Percentiles rank a stretch among this genome's conserved stretches.
phyloP scores from a whole-genome alignment of 352 stramenopile species.

The Globisporangium middletonii region DNA sequence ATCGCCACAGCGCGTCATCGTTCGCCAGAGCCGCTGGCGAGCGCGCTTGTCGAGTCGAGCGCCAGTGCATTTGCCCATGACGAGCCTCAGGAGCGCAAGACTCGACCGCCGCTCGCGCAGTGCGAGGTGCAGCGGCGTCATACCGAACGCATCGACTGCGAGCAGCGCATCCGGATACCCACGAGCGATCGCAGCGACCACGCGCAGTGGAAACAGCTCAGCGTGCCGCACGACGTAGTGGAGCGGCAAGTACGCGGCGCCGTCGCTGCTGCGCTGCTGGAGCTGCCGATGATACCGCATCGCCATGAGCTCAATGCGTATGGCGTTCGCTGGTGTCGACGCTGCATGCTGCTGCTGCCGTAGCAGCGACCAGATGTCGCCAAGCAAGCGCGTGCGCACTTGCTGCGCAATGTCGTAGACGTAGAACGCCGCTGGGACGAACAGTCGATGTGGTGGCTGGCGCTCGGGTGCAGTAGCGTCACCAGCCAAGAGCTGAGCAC shows the following conservation, averaged over 20 bases:
- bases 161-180: slow-evolving; percentile 34
- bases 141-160: slow-evolving; percentile 41
- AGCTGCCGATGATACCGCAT: slow-evolving; percentile 43
- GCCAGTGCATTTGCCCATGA: slow-evolving; percentile 7
- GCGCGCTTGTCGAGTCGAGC: not conserved
- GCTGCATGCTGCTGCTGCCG: slow-evolving; percentile 13
- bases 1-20: slow-evolving; percentile 16
- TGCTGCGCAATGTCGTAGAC: slow-evolving; percentile 31
- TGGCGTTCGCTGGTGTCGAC: slow-evolving; percentile 8
- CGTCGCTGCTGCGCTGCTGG: slow-evolving; percentile 36
- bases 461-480: not conserved
- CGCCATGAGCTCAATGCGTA: slow-evolving; percentile 47
- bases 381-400: slow-evolving; percentile 37
- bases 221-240: slow-evolving; percentile 50
- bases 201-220: slow-evolving; percentile 16
- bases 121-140: slow-evolving; percentile 57
- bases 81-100: slow-evolving; percentile 20
- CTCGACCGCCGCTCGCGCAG: slow-evolving; percentile 31
- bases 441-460: slow-evolving; percentile 12
- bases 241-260: slow-evolving; percentile 36
- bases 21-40: slow-evolving; percentile 6
- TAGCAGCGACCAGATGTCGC: slow-evolving; percentile 47
- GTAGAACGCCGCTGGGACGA: slow-evolving; percentile 32
- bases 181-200: slow-evolving; percentile 31
- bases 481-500: no score